Conservation (phyloP, 2,329 filamentous ascomycete genomes). For the Ambrosiella cleistominuta region DNA sequence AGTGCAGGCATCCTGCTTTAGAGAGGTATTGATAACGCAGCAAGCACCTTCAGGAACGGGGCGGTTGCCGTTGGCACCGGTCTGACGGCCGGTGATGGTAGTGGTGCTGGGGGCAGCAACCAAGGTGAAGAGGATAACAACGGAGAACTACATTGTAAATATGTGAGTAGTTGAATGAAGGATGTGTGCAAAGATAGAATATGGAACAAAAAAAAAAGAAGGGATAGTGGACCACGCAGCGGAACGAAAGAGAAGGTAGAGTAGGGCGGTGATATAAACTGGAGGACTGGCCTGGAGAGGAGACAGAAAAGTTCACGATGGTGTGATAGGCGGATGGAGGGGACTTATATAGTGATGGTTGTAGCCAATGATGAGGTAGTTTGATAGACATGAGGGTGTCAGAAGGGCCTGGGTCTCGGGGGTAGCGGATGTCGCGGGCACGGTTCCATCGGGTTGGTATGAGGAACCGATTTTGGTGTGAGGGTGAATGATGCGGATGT, state of each 20-base stretch:
- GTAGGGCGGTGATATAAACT: conserved; percentile 1
- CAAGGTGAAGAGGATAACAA: conserved; percentile 16
- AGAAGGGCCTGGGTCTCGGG: background rate
- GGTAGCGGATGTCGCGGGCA: background rate
- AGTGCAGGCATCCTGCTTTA: conserved; percentile 23
- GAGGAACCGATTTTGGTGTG: too few relatives aligned
- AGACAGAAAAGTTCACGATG: background rate
- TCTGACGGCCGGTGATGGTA: conserved; percentile 16
- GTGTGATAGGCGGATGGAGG: background rate
- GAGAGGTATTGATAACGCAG: conserved; percentile 20
- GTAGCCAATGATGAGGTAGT: background rate
- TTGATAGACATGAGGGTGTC: background rate
- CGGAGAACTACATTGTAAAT: conserved; percentile 19
- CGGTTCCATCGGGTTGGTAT: background rate
- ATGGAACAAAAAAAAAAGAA: conserved; percentile 6
- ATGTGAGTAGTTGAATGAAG: background rate
- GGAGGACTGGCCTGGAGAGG: conserved; percentile 11
- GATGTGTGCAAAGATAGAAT: background rate
- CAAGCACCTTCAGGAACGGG: conserved; percentile 21
- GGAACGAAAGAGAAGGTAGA: conserved; percentile 8
- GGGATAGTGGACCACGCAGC: conserved; percentile 12
- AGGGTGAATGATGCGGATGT: too few relatives aligned
- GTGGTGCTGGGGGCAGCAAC: conserved; percentile 15
- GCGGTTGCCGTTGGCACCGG: conserved; percentile 18
- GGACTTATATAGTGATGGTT: background rate